phyloP scores from a whole-genome alignment of 2,329 filamentous ascomycete species.

The Apiospora arundinis region DNA sequence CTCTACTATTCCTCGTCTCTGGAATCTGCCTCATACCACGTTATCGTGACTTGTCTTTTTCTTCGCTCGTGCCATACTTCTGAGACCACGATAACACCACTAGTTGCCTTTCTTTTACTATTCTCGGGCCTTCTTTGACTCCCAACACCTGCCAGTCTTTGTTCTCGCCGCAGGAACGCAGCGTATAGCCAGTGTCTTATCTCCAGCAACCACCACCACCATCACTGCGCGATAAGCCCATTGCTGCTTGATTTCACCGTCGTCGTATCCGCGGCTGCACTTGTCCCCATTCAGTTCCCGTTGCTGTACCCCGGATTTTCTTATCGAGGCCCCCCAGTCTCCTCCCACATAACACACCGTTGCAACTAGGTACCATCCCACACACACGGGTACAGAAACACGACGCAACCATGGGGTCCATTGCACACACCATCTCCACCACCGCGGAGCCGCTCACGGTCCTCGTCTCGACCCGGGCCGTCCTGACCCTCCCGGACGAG shows the following conservation, averaged over 20 bases:
- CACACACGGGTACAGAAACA: not conserved
- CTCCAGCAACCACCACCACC: not conserved
- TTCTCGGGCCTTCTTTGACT: not conserved
- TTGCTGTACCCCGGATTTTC: constrained; percentile 7
- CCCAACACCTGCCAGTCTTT: not conserved
- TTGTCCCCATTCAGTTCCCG: not conserved
- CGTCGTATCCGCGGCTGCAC: not conserved
- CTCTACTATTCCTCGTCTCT: not conserved
- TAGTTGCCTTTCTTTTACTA: not conserved
- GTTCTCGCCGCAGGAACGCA: not conserved
- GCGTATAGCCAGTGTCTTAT: not conserved
- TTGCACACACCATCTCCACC: not conserved
- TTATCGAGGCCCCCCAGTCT: constrained; percentile 7
- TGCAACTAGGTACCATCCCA: not conserved
- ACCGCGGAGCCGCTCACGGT: constrained; percentile 64
- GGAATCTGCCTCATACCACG: not conserved
- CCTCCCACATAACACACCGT: not conserved
- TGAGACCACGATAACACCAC: constrained; percentile 9
- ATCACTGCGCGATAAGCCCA: constrained; percentile 8
- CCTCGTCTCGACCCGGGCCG: constrained; percentile 81
- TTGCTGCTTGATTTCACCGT: not conserved
- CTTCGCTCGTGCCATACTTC: not conserved
- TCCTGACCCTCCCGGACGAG: constrained; percentile 74
- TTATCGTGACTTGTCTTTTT: not conserved
- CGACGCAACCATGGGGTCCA: constrained; percentile 3